Evolutionary conservation across 345 rosid species (phyloP), one percentile per base, ranked within the genome.

Genomic region (Barbarea vulgaris): DNA sequence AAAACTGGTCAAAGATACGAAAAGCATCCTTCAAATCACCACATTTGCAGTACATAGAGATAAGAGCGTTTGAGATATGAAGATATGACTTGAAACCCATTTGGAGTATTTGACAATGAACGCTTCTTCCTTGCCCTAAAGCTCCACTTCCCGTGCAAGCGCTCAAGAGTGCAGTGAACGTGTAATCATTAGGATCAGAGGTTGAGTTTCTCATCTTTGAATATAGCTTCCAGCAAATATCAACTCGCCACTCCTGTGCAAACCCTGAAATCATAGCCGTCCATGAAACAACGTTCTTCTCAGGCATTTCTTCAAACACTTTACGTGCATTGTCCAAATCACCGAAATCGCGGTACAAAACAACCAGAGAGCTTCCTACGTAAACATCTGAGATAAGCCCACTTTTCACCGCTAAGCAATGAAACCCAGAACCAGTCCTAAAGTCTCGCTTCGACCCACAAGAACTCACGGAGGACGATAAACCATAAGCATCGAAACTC

Each of bases 61-160:
- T 69, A 34, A 95, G 90, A 77, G 97, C 81, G 78, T 92, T 95
- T 53, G 87, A 80, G 72, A 90, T 77, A 64, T 84, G 90, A 24
- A 84, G 71, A 77, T 84, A 83, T 2, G 86, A 79, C 67, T 77
- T 57, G 41, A 92, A 87, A 37, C 97, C 97, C 85, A 86, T 76
- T 55, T 52, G 87, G 50, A 89, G 76, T 3, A 81, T 76, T 42
- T 90, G 99, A 59, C 91, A 87, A 76, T 92, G 97, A 73, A 83
- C 83, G 70, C 91, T 86, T 79, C 83, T 85, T 67, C 99, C 99
- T 57, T 88, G 88, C 67, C 89, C 89, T 27, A 94, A 74, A 9
- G 96, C 96, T 62, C 97, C 98, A 17, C 82, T 84, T 13, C 93
- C 91, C 0, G 89, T 85, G 78, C 95, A 94, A 31, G 97, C 97